phyloP scores from a whole-genome alignment of 202 grass and related monocot genomes.

The Eragrostis tef region DNA sequence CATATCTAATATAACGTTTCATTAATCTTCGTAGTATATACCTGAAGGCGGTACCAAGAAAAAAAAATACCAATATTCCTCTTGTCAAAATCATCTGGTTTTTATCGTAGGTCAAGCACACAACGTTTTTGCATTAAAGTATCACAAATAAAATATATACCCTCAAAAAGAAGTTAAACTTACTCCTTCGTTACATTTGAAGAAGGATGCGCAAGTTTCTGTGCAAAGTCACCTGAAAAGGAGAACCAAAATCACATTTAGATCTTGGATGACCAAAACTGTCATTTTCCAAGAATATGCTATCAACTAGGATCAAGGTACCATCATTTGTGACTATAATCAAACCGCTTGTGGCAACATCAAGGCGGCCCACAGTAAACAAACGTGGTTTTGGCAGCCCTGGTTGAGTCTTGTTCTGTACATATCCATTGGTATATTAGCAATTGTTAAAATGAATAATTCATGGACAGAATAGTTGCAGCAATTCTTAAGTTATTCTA shows the following conservation, averaged over 20 bases:
- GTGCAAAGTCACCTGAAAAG: conserved; percentile 81
- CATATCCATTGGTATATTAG: conserved; percentile 33
- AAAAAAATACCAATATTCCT: conserved; percentile 14
- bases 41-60: not conserved
- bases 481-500: not conserved
- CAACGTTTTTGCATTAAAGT: conserved; percentile 15
- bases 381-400: conserved; percentile 83
- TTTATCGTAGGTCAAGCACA: conserved; percentile 6
- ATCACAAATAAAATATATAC: conserved; percentile 31
- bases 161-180: conserved; percentile 21
- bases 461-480: not conserved
- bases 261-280: conserved; percentile 20
- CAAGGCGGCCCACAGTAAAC: conserved; percentile 91
- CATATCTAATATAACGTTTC: no score
- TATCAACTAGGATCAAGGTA: conserved; percentile 48
- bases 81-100: not conserved
- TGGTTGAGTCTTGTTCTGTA: conserved; percentile 76
- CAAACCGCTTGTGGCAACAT: conserved; percentile 91
- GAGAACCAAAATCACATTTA: conserved; percentile 37
- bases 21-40: not conserved
- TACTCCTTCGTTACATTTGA: conserved; percentile 93
- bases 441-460: conserved; percentile 16
- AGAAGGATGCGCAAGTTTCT: conserved; percentile 90
- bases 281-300: conserved; percentile 20
- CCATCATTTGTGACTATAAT: conserved; percentile 98